Percentiles rank a stretch among this genome's conserved stretches.
Evolutionary conservation across 768 basidiomycete species (phyloP).

Genomic region (Tylopilus cervinicoccineus): DNA sequence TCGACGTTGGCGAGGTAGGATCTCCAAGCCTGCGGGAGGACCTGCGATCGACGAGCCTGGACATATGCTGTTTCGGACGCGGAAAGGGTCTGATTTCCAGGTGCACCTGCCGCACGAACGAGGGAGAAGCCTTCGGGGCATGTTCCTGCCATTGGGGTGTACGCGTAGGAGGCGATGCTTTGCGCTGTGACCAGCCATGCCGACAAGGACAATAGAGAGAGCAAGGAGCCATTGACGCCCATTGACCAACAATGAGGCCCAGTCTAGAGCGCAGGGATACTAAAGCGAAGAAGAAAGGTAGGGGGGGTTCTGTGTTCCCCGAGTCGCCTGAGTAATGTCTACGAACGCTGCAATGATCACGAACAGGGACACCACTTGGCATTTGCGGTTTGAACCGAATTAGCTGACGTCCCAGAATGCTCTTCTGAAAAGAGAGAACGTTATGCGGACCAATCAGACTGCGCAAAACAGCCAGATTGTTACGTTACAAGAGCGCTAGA

Average conservation of each 20-base stretch:
- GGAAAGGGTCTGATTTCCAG: constrained; percentile 33
- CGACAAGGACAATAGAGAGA: constrained; percentile 3
- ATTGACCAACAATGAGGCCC: not conserved
- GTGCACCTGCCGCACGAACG: constrained; percentile 27
- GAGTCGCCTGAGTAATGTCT: too few relatives aligned
- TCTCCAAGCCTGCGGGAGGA: constrained; percentile 39
- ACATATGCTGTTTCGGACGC: constrained; percentile 36
- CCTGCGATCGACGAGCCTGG: constrained; percentile 27
- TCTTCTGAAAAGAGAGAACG: too few relatives aligned
- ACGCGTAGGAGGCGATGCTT: constrained; percentile 22
- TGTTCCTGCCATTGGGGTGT: constrained; percentile 17
- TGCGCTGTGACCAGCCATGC: constrained; percentile 18
- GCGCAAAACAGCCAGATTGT: too few relatives aligned
- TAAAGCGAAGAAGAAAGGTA: not conserved
- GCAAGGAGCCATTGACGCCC: too few relatives aligned
- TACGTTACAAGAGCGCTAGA: too few relatives aligned
- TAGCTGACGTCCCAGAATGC: too few relatives aligned
- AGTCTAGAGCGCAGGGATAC: not conserved
- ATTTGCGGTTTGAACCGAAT: too few relatives aligned
- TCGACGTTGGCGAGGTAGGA: constrained; percentile 38
- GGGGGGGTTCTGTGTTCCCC: too few relatives aligned
- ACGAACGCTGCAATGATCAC: too few relatives aligned
- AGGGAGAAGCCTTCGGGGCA: constrained; percentile 26
- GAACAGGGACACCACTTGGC: too few relatives aligned
- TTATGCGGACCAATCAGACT: too few relatives aligned